These are phyloP conservation scores for Xerocomus spinulosus DNA, from an alignment of 768 basidiomycete genomes.

Conservation along the genomic window DNA sequence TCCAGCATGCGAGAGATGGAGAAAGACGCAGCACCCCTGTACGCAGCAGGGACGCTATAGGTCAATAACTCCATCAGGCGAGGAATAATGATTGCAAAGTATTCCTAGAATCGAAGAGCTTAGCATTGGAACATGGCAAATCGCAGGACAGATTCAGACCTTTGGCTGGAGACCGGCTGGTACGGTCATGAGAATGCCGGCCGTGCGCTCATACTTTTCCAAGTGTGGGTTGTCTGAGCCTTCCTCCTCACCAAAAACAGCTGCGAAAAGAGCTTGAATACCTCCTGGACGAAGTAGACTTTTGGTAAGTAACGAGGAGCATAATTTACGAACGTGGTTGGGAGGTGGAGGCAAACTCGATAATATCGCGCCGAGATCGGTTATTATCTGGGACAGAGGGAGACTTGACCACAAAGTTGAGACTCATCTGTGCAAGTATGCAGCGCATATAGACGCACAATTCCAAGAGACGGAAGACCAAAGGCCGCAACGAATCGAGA, in stretches of 20 bases:
- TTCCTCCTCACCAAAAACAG: constrained; percentile 64
- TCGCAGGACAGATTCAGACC: constrained; percentile 36
- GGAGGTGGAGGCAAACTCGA: constrained; percentile 40
- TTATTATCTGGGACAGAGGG: constrained; percentile 60
- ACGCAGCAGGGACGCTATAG: constrained; percentile 31
- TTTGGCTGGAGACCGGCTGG: constrained; percentile 52
- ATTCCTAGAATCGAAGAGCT: constrained; percentile 43
- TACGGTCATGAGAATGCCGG: constrained; percentile 56
- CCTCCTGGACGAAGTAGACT: constrained; percentile 71
- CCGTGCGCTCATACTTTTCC: constrained; percentile 70
- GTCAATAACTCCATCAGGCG: constrained; percentile 50
- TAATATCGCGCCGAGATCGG: constrained; percentile 58
- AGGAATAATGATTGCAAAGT: constrained; percentile 53
- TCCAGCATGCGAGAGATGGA: constrained; percentile 62
- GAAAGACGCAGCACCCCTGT: constrained; percentile 64
- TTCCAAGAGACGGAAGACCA: constrained; percentile 53
- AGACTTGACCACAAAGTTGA: constrained; percentile 36
- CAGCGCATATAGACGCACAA: constrained; percentile 45
- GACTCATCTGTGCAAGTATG: constrained; percentile 7
- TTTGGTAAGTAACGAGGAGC: constrained; percentile 58
- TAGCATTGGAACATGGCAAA: constrained; percentile 2
- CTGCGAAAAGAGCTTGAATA: constrained; percentile 61
- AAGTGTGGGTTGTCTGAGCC: constrained; percentile 47
- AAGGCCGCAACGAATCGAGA: constrained; percentile 45
- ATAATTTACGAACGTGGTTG: constrained; percentile 53